Evolutionary conservation across 2,329 filamentous ascomycete genomes (phyloP).

Genomic region (Botrytis deweyae): DNA sequence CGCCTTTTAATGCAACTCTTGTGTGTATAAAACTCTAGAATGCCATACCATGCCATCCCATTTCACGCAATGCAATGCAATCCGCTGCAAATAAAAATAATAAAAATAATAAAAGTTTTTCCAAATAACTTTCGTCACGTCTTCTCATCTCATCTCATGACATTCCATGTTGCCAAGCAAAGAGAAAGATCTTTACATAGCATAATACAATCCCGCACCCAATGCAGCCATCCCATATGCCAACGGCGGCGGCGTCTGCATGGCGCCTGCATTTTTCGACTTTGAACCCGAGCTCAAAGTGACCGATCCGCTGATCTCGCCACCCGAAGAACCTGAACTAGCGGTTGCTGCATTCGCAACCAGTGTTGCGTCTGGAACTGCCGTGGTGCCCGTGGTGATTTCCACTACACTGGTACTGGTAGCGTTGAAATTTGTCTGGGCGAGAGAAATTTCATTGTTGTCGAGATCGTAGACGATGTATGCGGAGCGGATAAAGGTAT

Average conservation of each 20-base stretch:
- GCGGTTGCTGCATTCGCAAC: slow-evolving; percentile 52
- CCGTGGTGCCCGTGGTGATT: slow-evolving; percentile 50
- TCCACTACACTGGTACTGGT: slow-evolving; percentile 52
- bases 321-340: slow-evolving; percentile 37
- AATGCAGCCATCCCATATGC: slow-evolving; percentile 31
- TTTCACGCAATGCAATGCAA: neutral
- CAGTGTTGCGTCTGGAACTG: slow-evolving; percentile 55
- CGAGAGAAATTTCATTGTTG: slow-evolving; percentile 70
- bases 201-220: slow-evolving; percentile 32
- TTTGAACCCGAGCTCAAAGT: slow-evolving; percentile 25
- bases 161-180: slow-evolving; percentile 14
- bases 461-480: slow-evolving; percentile 74
- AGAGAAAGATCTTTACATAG: slow-evolving; percentile 13
- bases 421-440: slow-evolving; percentile 63
- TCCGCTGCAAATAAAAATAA: neutral
- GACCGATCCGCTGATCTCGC: slow-evolving; percentile 24
- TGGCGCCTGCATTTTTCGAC: slow-evolving; percentile 22
- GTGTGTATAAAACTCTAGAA: neutral
- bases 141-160: neutral
- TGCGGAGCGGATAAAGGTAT: slow-evolving; percentile 72
- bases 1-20: neutral
- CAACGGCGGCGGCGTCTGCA: slow-evolving; percentile 24
- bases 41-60: neutral
- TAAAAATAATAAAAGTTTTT: neutral
- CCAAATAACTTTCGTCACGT: neutral